Conservation (phyloP, 139 green algal genomes). For the Spirogloea muscicola region DNA sequence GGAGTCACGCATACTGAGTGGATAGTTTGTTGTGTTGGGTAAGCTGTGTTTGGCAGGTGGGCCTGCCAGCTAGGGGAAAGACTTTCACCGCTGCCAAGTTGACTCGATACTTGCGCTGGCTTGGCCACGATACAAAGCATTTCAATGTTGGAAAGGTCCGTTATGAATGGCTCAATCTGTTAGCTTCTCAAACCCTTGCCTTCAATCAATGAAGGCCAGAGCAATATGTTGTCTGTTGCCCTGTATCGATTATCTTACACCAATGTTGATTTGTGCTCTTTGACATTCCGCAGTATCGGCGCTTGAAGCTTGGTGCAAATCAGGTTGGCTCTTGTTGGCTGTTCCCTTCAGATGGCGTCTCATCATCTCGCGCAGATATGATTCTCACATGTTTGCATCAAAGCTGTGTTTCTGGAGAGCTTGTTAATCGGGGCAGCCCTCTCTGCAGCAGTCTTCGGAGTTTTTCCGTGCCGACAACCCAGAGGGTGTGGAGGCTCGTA, state of each 20-base stretch:
- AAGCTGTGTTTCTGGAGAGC: too few relatives aligned
- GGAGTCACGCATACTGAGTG: not conserved
- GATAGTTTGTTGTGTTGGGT: not conserved
- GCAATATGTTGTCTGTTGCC: too few relatives aligned
- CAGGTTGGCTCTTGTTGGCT: too few relatives aligned
- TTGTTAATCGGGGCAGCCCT: too few relatives aligned
- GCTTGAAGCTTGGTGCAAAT: slow-evolving; percentile 26
- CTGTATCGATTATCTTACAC: not conserved
- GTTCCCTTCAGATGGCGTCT: too few relatives aligned
- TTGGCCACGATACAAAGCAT: slow-evolving; percentile 84
- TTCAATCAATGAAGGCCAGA: too few relatives aligned
- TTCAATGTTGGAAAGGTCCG: slow-evolving; percentile 87
- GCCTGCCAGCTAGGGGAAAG: slow-evolving; percentile 84
- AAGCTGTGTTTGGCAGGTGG: slow-evolving; percentile 56
- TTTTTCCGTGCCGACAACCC: slow-evolving; percentile 39
- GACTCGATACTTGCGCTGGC: slow-evolving; percentile 54
- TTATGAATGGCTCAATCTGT: not conserved
- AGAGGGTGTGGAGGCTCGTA: slow-evolving; percentile 64
- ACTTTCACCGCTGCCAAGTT: slow-evolving; percentile 93
- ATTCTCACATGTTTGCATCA: too few relatives aligned
- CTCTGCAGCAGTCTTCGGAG: slow-evolving; percentile 29
- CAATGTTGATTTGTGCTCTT: not conserved
- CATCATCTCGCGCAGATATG: too few relatives aligned
- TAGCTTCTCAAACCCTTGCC: not conserved
- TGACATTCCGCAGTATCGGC: slow-evolving; percentile 34